Evolutionary conservation across 352 stramenopile species (phyloP), one percentile per base, ranked within the genome.

Genomic region (Peronospora farinosa): DNA sequence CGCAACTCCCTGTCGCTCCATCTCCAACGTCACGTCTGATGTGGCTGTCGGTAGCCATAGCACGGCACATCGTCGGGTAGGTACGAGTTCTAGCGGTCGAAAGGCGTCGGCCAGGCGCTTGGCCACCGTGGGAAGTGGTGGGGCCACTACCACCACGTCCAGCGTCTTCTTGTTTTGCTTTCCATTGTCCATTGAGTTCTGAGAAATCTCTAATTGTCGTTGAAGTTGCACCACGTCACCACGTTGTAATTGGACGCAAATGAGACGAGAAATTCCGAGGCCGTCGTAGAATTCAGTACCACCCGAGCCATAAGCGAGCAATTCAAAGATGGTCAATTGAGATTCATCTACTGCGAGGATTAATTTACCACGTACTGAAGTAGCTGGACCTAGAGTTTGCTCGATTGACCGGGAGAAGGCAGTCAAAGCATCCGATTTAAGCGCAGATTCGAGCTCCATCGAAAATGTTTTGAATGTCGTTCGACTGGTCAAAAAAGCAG

Each of bases 1-100:
- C 13, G 69, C 63, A 1, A 88, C 60, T 1, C 78, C 80, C 51
- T 88, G 75, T 7, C 74, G 69, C 40, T 91, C 80, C 77, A 91
- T 86, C 49, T 91, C 80, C 23, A 88, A 44, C 17, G 67, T 47
- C 37, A 73, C 78, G 39, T 86, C 75, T 5, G 75, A 63, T 6
- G 76, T 84, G 13, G 67, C 75, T 0, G 63, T 23, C 0, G 80
- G 80, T 12, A 88, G 62, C 80, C 80, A 91, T 10, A 87, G 58
- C 16, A 88, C 69, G 5, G 60, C 55, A 32, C 61, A 83, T 6
- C 60, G 49, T 16, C 67, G 62, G 0, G 43, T 37, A 5, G 47
- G 23, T 23, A 51, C 40, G 36, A 53, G 28, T 40, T 67, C 55
- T 23, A 78, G 60, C 39, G 72, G 67, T 10, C 60, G 47, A 5